A percentile compares a stretch with the other conserved stretches of the same genome.
Conservation (phyloP, 2,329 filamentous ascomycete species). For the Talaromyces sp. region DNA sequence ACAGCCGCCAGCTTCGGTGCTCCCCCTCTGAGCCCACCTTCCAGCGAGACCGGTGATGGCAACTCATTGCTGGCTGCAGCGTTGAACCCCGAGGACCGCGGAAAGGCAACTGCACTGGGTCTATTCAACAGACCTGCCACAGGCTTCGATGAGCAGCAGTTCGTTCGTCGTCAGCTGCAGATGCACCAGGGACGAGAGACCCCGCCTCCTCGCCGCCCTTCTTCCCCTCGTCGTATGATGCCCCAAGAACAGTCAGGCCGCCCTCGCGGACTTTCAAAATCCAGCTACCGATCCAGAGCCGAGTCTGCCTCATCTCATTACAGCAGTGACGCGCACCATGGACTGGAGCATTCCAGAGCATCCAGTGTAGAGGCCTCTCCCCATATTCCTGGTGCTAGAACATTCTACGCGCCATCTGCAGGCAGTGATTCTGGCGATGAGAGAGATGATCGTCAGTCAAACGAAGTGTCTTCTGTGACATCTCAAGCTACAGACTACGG, state of each 20-base stretch:
- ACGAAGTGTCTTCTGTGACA: slow-evolving; percentile 26
- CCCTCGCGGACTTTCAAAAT: slow-evolving; percentile 38
- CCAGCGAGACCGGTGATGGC: slow-evolving; percentile 72
- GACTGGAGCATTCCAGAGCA: slow-evolving; percentile 25
- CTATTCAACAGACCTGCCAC: slow-evolving; percentile 72
- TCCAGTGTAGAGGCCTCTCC: slow-evolving; percentile 37
- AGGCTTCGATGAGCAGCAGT: slow-evolving; percentile 83
- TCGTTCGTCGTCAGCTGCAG: slow-evolving; percentile 77
- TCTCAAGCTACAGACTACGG: slow-evolving; percentile 36
- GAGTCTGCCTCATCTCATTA: slow-evolving; percentile 44
- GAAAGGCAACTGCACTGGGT: slow-evolving; percentile 77
- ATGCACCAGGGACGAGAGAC: slow-evolving; percentile 75
- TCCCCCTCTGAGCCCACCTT: slow-evolving; percentile 68
- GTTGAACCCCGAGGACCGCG: slow-evolving; percentile 74
- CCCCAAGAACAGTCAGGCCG: slow-evolving; percentile 29
- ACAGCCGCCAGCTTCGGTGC: slow-evolving; percentile 39
- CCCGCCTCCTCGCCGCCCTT: slow-evolving; percentile 46
- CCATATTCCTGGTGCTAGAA: slow-evolving; percentile 24
- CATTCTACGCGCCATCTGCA: slow-evolving; percentile 41
- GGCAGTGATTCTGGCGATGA: slow-evolving; percentile 45
- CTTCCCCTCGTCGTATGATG: slow-evolving; percentile 28
- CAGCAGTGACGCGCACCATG: slow-evolving; percentile 33
- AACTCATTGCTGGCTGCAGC: slow-evolving; percentile 63
- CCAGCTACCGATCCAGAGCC: slow-evolving; percentile 40
- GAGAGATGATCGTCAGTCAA: slow-evolving; percentile 30